These are phyloP conservation scores for Teratosphaeria gauchensis DNA, from an alignment of 2,329 filamentous ascomycete species.

Conservation along the genomic window DNA sequence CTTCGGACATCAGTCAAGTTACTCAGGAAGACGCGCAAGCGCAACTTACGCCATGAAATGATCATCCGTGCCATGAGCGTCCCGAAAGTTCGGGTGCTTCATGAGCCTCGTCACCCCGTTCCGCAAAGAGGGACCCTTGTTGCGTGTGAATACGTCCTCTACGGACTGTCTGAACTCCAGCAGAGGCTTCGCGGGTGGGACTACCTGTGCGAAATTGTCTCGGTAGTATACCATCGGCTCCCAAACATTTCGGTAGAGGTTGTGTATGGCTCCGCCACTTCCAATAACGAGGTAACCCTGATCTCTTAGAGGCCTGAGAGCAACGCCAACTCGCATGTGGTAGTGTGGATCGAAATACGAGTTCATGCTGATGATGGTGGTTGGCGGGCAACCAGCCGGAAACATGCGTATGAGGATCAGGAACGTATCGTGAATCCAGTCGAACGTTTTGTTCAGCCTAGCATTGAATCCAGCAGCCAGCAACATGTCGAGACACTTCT, in stretches of 20 bases:
- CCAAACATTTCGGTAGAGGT: conserved; percentile 60
- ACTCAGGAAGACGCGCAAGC: background rate
- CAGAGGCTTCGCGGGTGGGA: conserved; percentile 50
- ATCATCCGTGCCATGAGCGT: conserved; percentile 61
- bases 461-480: conserved; percentile 45
- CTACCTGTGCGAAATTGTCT: conserved; percentile 53
- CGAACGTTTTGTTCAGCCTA: conserved; percentile 45
- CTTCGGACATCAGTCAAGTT: background rate
- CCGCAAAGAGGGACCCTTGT: conserved; percentile 44
- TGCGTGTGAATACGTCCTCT: conserved; percentile 49
- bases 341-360: conserved; percentile 47
- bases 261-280: conserved; percentile 58
- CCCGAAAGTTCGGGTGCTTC: conserved; percentile 57
- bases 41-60: conserved; percentile 50
- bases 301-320: conserved; percentile 46
- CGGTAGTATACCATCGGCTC: conserved; percentile 52
- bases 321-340: conserved; percentile 48
- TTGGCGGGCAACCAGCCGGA: conserved; percentile 54
- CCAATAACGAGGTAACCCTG: conserved; percentile 49
- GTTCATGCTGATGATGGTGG: conserved; percentile 50
- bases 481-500: conserved; percentile 43
- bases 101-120: conserved; percentile 52
- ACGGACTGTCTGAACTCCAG: conserved; percentile 58
- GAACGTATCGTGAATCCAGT: conserved; percentile 66
- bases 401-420: conserved; percentile 63